Conservation (phyloP, 2,329 filamentous ascomycete genomes). For the Ophiostoma sp. region DNA sequence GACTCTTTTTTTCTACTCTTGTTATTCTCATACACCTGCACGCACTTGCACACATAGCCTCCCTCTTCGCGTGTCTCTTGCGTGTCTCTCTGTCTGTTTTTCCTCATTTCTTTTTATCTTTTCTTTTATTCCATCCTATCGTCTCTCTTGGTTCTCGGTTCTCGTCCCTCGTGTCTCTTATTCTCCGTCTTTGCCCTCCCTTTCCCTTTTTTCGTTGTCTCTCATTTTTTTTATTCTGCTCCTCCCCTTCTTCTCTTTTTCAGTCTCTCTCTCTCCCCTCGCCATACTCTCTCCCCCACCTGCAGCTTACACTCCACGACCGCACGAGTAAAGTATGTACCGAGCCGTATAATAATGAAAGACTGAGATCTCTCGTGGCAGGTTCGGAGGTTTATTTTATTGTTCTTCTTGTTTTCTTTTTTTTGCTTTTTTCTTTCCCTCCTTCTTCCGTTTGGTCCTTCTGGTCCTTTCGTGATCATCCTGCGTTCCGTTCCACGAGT, state of each 20-base stretch:
- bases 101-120: background rate
- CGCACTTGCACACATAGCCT: background rate
- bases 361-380: slow-evolving; percentile 15
- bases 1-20: background rate
- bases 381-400: background rate
- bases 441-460: slow-evolving; percentile 2
- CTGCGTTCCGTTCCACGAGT: slow-evolving; percentile 21
- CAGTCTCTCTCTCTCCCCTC: background rate
- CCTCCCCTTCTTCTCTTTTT: background rate
- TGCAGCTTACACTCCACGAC: background rate
- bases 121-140: background rate
- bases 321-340: background rate
- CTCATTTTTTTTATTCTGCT: slow-evolving; percentile 1
- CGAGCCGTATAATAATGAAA: slow-evolving; percentile 12
- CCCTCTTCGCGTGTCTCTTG: background rate
- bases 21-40: background rate
- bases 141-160: background rate
- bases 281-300: background rate
- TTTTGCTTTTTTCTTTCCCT: background rate
- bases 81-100: background rate
- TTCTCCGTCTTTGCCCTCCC: slow-evolving; percentile 9
- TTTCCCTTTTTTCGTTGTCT: slow-evolving; percentile 7
- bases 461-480: background rate
- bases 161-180: slow-evolving; percentile 1
- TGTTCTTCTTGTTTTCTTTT: slow-evolving; percentile 3